These are phyloP conservation scores for Phanerochaete sordida DNA, from an alignment of 768 basidiomycete genomes.

Conservation along the genomic window DNA sequence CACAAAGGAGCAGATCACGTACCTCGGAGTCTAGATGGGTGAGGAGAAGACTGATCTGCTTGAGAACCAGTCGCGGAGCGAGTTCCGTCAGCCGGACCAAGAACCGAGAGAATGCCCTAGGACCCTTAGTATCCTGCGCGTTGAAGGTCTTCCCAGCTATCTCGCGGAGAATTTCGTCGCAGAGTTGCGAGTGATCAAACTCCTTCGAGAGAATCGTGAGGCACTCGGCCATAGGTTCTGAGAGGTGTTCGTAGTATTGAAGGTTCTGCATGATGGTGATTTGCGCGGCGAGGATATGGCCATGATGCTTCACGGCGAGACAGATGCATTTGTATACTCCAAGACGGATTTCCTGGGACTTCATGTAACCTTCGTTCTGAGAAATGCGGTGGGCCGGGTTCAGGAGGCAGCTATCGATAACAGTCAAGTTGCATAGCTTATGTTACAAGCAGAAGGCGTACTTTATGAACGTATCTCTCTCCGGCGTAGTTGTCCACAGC, in stretches of 20 bases:
- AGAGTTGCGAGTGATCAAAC: slow-evolving; percentile 85
- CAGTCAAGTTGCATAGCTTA: no score
- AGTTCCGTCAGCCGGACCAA: slow-evolving; percentile 77
- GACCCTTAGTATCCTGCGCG: slow-evolving; percentile 82
- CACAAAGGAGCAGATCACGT: slow-evolving; percentile 9
- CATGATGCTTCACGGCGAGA: slow-evolving; percentile 87
- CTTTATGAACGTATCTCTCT: slow-evolving; percentile 85
- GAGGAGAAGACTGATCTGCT: slow-evolving; percentile 84
- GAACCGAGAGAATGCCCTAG: slow-evolving; percentile 82
- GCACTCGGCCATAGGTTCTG: slow-evolving; percentile 92
- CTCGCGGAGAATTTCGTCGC: slow-evolving; percentile 89
- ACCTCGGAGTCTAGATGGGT: slow-evolving; percentile 92
- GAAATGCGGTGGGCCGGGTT: slow-evolving; percentile 84
- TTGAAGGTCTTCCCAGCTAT: slow-evolving; percentile 76
- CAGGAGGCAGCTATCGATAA: slow-evolving; percentile 79
- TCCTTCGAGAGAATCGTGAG: slow-evolving; percentile 76
- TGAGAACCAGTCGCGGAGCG: slow-evolving; percentile 74
- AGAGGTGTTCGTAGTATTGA: slow-evolving; percentile 92
- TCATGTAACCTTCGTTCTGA: slow-evolving; percentile 89
- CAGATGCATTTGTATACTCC: slow-evolving; percentile 90
- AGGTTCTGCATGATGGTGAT: slow-evolving; percentile 88
- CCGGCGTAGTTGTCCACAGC: slow-evolving; percentile 87
- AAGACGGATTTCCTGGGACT: slow-evolving; percentile 60
- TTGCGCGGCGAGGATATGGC: slow-evolving; percentile 79
- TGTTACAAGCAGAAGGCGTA: slow-evolving; percentile 31